A percentile compares a stretch with the other conserved stretches of the same genome.
Evolutionary conservation across 495 filamentous ascomycete genomes (phyloP).

Genomic region (Xylaria scruposa): DNA sequence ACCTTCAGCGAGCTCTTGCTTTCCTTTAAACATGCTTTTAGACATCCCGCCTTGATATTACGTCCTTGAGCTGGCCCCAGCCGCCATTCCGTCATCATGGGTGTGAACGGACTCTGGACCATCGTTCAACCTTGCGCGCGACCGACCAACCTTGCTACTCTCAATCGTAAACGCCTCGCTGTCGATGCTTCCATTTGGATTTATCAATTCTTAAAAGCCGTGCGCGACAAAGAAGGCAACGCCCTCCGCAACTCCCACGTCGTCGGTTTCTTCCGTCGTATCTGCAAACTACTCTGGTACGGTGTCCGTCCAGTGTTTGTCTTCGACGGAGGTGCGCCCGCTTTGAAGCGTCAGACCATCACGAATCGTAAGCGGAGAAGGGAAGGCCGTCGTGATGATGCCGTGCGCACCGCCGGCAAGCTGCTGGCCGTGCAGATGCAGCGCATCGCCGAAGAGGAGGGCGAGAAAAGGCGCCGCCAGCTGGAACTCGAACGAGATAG

Average conservation of each 20-base stretch:
- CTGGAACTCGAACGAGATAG: conserved; percentile 32
- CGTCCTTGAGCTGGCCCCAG: conserved; percentile 14
- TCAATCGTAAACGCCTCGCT: conserved; percentile 92
- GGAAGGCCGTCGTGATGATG: conserved; percentile 93
- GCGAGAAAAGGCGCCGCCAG: conserved; percentile 64
- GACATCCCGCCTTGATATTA: conserved; percentile 24
- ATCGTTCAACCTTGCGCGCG: conserved; percentile 90
- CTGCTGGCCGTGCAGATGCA: conserved; percentile 93
- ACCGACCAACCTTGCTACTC: conserved; percentile 90
- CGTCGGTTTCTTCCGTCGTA: conserved; percentile 96
- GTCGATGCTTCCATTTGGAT: conserved; percentile 99
- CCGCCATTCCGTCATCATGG: conserved; percentile 64
- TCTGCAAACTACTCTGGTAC: conserved; percentile 95
- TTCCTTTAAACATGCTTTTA: conserved; percentile 16
- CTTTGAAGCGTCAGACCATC: conserved; percentile 90
- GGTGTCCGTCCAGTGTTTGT: conserved; percentile 98
- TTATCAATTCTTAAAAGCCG: conserved; percentile 98
- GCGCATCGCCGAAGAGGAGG: conserved; percentile 83
- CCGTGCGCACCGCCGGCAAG: conserved; percentile 84
- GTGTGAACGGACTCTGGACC: conserved; percentile 96
- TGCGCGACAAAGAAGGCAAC: conserved; percentile 97
- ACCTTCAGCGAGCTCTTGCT: neutral
- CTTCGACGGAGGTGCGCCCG: conserved; percentile 94
- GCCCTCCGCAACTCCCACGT: conserved; percentile 93
- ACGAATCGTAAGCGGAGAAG: conserved; percentile 75